These are phyloP conservation scores for Leccinum incarnatum DNA, from an alignment of 768 basidiomycete species.

Conservation along the genomic window DNA sequence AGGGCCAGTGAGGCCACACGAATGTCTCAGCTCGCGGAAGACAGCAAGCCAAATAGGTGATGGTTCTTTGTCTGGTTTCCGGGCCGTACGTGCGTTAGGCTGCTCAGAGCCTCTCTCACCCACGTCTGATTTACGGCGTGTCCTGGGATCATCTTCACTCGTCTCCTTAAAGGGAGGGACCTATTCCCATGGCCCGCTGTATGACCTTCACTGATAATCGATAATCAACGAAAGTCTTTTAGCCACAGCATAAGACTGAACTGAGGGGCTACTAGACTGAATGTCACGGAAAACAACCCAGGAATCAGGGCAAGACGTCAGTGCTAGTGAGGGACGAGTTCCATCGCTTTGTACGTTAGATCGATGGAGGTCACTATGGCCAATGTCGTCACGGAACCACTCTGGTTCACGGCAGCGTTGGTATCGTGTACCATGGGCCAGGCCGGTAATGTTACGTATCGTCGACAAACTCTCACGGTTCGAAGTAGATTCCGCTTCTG, in stretches of 20 bases:
- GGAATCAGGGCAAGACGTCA: conserved; percentile 14
- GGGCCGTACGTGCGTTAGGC: background rate
- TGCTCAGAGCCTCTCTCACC: conserved; percentile 1
- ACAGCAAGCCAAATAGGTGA: conserved; percentile 9
- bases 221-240: background rate
- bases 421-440: background rate
- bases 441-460: too few species aligned
- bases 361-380: background rate
- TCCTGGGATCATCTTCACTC: conserved; percentile 5
- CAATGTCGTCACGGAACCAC: background rate
- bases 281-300: conserved; percentile 9
- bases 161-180: conserved; percentile 3
- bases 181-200: conserved; percentile 13
- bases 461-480: too few species aligned
- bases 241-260: background rate
- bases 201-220: background rate
- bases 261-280: conserved; percentile 11
- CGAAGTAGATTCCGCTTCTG: too few species aligned
- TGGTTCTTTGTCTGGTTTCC: conserved; percentile 12
- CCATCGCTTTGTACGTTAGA: background rate
- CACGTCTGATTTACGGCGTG: conserved; percentile 11
- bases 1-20: conserved; percentile 6
- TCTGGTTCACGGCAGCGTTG: background rate
- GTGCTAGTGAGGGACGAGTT: background rate
- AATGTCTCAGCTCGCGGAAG: conserved; percentile 1